phyloP scores from a whole-genome alignment of 805 yeast genomes.

The Lachancea thermotolerans region DNA sequence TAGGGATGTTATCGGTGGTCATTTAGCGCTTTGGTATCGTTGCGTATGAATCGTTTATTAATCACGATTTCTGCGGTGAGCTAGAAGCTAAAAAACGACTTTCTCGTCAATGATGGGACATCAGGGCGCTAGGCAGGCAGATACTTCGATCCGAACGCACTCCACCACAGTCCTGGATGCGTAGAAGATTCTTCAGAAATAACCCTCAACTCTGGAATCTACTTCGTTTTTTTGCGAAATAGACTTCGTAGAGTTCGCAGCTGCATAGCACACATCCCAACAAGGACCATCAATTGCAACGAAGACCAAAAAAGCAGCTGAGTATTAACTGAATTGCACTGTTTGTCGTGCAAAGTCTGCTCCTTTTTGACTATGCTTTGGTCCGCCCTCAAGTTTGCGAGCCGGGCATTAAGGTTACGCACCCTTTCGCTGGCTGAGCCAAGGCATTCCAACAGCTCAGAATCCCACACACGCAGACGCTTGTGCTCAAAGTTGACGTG shows the following conservation, averaged over 20 bases:
- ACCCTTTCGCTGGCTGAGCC: constrained; percentile 21
- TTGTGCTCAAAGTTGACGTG: constrained; percentile 68
- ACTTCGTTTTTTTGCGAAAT: constrained; percentile 60
- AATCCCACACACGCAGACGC: constrained; percentile 57
- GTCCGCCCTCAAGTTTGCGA: constrained; percentile 55
- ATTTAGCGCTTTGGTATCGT: not conserved
- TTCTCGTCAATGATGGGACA: no score
- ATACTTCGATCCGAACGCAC: no score
- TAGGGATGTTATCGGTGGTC: not conserved
- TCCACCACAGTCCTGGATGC: no score
- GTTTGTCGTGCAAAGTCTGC: constrained; percentile 32
- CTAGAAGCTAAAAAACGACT: not conserved
- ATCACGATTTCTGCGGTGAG: constrained; percentile 1
- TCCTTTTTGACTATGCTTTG: constrained; percentile 49
- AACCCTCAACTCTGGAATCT: not conserved
- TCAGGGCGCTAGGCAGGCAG: no score
- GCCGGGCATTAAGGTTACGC: constrained; percentile 49
- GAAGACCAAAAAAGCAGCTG: constrained; percentile 70
- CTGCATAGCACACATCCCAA: constrained; percentile 68
- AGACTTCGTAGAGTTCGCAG: constrained; percentile 69
- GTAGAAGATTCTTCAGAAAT: no score
- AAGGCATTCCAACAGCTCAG: constrained; percentile 48
- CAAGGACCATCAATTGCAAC: constrained; percentile 60
- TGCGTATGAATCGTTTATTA: not conserved
- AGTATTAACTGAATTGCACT: constrained; percentile 67